Evolutionary conservation across 768 basidiomycete genomes (phyloP), one percentile per base, ranked within the genome.

Genomic region (Phylloporus sp.): DNA sequence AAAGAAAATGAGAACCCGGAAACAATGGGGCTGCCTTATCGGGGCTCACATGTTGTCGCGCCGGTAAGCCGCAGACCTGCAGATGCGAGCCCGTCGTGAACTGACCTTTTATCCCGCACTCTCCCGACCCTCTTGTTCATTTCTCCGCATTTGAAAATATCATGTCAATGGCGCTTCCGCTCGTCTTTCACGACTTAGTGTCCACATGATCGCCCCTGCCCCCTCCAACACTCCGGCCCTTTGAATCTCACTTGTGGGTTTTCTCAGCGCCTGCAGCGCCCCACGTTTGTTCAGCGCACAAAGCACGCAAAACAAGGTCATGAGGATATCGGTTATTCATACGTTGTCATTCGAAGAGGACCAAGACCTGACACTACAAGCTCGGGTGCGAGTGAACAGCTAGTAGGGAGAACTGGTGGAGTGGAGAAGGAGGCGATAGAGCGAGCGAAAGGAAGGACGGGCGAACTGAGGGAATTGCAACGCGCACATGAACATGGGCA

Each of bases 241-340:
- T 70, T 62, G 24, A 72, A 75, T 45, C 70, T 86, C 2, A 73
- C 80, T 39, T 98, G 95, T 63, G 84, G 87, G 16, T 97, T 95
- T 70, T 80, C 82, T 8, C 95, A 97, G 64, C 83, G 93, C 44
- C 71, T 95, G 36, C 91, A 95, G 64, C 80, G 91, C 22, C 94
- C 95, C 10, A 72, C 76, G 10, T 97, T 97, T 69, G 77, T 94
- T 34, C 85, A 92, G 26, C 78, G 74, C 52, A 97, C 94, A 18
- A 97, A 97, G 66, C 91, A 95, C 67, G 85, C 88, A 22, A 81
- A 79, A 23, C 69, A 80, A 28, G 93, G 92, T 2, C 89, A 95
- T 56, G 93, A 95, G 68, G 88, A 95, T 58, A 79, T 84, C 31
- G 82, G 80, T 29, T 97, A 94, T 66, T 91, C 91, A 16, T 99